A percentile compares a stretch with the other conserved stretches of the same genome.
phyloP scores from a whole-genome alignment of 495 filamentous ascomycete species.

The Tuber calosporum region DNA sequence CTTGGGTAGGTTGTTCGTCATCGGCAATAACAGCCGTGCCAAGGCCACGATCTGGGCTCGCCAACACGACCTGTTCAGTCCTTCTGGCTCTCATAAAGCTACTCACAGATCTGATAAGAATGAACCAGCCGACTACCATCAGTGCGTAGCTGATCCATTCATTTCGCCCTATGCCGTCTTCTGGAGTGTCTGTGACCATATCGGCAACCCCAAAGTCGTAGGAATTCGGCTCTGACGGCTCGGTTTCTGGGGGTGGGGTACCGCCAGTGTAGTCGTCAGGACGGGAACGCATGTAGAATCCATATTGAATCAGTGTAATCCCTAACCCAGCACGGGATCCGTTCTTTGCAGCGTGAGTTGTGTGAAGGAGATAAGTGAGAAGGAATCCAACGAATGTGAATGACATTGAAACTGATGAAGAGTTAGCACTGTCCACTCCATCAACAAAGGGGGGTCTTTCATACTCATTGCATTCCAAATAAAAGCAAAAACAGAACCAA shows the following conservation, averaged over 20 bases:
- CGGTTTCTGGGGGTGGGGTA: conserved; percentile 47
- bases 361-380: conserved; percentile 94
- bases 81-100: conserved; percentile 79
- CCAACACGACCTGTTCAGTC: conserved; percentile 86
- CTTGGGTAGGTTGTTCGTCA: conserved; percentile 72
- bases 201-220: conserved; percentile 76
- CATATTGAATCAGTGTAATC: conserved; percentile 92
- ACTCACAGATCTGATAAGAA: conserved; percentile 79
- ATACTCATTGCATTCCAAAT: conserved; percentile 91
- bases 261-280: conserved; percentile 46
- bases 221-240: conserved; percentile 77
- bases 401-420: conserved; percentile 93
- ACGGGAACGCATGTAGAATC: conserved; percentile 68
- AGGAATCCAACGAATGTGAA: conserved; percentile 96
- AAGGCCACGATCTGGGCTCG: conserved; percentile 87
- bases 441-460: conserved; percentile 70
- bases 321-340: conserved; percentile 89
- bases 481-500: conserved; percentile 91
- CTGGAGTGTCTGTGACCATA: conserved; percentile 44
- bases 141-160: conserved; percentile 89
- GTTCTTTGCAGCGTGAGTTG: conserved; percentile 95
- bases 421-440: conserved; percentile 82
- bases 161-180: conserved; percentile 47
- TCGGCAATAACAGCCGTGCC: conserved; percentile 81
- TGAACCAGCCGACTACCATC: conserved; percentile 98